A percentile compares a stretch with the other conserved stretches of the same genome.
phyloP scores from a whole-genome alignment of 2,329 filamentous ascomycete genomes.

The Fusarium sp. region DNA sequence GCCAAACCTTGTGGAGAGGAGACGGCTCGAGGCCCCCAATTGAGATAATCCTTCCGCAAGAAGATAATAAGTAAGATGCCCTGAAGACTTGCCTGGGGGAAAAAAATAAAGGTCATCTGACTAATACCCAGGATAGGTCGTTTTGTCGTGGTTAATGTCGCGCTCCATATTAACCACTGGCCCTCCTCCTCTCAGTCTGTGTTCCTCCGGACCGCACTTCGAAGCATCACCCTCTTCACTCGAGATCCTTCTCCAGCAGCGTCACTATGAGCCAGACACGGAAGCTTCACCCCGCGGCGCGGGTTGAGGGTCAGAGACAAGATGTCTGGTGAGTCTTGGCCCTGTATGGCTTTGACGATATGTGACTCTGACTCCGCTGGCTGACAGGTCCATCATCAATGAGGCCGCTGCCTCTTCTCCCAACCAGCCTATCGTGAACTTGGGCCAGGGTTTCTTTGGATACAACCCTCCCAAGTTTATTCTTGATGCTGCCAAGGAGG shows the following conservation, averaged over 20 bases:
- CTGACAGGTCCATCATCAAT: constrained; percentile 71
- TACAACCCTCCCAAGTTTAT: constrained; percentile 96
- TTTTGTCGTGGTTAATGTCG: constrained; percentile 38
- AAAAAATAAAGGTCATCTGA: background rate
- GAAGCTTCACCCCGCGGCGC: constrained; percentile 63
- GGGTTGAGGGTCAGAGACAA: constrained; percentile 62
- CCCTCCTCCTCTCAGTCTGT: constrained; percentile 29
- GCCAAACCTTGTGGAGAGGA: constrained; percentile 6
- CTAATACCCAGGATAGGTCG: constrained; percentile 19
- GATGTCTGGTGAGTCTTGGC: constrained; percentile 62
- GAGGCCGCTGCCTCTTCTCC: constrained; percentile 73
- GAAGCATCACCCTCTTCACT: constrained; percentile 34
- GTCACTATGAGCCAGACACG: constrained; percentile 56
- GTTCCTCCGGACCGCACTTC: constrained; percentile 39
- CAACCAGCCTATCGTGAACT: constrained; percentile 73
- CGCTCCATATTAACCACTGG: constrained; percentile 43
- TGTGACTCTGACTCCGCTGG: constrained; percentile 10
- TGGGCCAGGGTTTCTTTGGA: constrained; percentile 81
- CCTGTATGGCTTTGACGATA: background rate
- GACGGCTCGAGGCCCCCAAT: constrained; percentile 3
- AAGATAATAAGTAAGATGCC: constrained; percentile 4
- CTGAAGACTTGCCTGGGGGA: background rate
- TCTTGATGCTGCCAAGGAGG: constrained; percentile 88
- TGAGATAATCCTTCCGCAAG: constrained; percentile 8
- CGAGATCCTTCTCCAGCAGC: constrained; percentile 35